Conservation (phyloP, 805 yeast species). For the Candida multigemmis region DNA sequence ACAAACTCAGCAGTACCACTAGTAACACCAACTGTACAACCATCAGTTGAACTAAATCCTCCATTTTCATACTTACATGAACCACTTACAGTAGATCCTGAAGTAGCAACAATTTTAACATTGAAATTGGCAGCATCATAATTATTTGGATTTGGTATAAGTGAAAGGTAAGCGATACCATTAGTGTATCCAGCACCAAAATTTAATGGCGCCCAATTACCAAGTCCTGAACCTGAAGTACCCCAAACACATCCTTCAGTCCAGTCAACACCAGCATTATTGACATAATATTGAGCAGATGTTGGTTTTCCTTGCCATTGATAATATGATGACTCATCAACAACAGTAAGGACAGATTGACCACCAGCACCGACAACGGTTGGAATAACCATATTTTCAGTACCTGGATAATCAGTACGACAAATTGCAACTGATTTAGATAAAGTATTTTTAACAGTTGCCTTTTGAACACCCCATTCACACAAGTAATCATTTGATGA, state of each 20-base stretch:
- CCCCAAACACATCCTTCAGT: constrained; percentile 73
- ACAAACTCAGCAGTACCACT: constrained; percentile 80
- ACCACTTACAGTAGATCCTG: constrained; percentile 54
- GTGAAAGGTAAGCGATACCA: constrained; percentile 57
- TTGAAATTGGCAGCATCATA: constrained; percentile 29
- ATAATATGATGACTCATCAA: constrained; percentile 50
- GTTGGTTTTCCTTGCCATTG: constrained; percentile 56
- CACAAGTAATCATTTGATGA: constrained; percentile 49
- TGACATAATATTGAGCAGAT: constrained; percentile 68
- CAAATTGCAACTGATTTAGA: constrained; percentile 52
- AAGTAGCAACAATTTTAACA: constrained; percentile 30
- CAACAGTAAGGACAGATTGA: constrained; percentile 45
- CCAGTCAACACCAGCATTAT: constrained; percentile 63
- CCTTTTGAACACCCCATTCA: constrained; percentile 53
- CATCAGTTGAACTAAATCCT: constrained; percentile 59
- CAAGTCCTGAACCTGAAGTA: constrained; percentile 44
- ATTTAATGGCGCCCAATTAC: constrained; percentile 77
- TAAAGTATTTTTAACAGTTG: constrained; percentile 44
- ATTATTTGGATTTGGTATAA: constrained; percentile 77
- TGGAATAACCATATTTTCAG: constrained; percentile 73
- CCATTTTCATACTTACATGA: constrained; percentile 78
- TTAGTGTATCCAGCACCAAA: constrained; percentile 65
- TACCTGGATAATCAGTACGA: constrained; percentile 77
- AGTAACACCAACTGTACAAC: constrained; percentile 91
- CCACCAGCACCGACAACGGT: constrained; percentile 51